These are phyloP conservation scores for Aspergillus flavus DNA, from an alignment of 2,329 filamentous ascomycete genomes.

Conservation along the genomic window DNA sequence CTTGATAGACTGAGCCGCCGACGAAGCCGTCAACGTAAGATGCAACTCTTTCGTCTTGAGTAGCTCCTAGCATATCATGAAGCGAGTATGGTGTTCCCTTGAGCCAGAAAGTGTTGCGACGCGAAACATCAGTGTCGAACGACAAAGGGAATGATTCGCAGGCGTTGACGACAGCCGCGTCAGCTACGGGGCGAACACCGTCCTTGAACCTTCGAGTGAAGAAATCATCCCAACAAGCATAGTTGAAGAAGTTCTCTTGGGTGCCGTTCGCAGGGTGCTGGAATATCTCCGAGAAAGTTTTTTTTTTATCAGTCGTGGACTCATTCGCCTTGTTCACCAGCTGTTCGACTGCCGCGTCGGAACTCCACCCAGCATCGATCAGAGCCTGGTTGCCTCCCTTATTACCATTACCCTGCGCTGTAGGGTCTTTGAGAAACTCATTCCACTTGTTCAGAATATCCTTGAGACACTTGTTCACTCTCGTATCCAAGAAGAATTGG, in stretches of 20 bases:
- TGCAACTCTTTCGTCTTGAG: neutral
- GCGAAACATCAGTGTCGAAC: neutral
- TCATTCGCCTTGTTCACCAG: neutral
- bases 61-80: neutral
- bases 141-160: neutral
- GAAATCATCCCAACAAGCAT: neutral
- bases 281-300: neutral
- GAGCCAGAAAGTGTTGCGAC: neutral
- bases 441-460: neutral
- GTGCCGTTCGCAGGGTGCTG: neutral
- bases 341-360: neutral
- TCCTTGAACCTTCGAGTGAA: neutral
- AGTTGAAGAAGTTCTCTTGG: neutral
- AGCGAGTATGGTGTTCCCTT: neutral
- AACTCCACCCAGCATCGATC: neutral
- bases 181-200: neutral
- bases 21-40: neutral
- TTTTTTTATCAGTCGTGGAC: no score
- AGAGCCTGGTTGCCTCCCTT: neutral
- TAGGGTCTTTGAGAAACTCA: neutral
- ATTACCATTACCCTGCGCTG: neutral
- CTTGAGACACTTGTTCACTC: neutral
- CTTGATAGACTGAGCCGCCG: neutral
- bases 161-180: neutral
- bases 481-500: slow-evolving; percentile 5